Conservation (phyloP, 176 grass and related monocot genomes). For the Coix lacrymajobi region DNA sequence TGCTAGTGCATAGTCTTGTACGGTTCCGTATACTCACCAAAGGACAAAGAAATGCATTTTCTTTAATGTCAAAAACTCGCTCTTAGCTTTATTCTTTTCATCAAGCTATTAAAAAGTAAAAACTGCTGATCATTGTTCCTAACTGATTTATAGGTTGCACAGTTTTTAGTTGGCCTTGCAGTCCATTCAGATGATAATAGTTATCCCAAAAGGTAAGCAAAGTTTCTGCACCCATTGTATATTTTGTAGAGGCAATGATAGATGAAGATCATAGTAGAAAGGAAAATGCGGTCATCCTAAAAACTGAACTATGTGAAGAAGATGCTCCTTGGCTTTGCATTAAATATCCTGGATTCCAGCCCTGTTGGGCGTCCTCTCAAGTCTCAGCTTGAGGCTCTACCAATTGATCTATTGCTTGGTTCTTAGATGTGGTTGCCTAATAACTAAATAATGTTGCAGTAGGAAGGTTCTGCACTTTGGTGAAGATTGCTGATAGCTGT, state of each 20-base stretch:
- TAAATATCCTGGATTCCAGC: background rate
- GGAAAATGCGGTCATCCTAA: background rate
- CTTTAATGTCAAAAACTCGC: background rate
- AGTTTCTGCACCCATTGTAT: conserved; percentile 7
- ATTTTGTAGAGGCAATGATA: background rate
- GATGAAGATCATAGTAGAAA: background rate
- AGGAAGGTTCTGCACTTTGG: background rate
- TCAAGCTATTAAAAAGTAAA: conserved; percentile 3
- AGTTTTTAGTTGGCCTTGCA: conserved; percentile 93
- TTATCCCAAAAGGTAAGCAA: conserved; percentile 69
- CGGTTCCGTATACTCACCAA: background rate
- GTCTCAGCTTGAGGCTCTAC: background rate
- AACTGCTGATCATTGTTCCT: conserved; percentile 9
- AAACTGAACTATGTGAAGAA: background rate
- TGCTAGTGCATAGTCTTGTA: background rate
- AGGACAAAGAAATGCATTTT: background rate
- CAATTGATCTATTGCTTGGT: background rate
- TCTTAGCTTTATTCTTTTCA: background rate
- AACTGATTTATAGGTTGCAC: conserved; percentile 64
- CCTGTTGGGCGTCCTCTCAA: background rate
- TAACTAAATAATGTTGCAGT: background rate
- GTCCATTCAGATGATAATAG: conserved; percentile 73
- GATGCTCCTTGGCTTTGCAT: background rate
- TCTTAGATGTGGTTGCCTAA: background rate
- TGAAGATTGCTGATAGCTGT: conserved; percentile 3